Evolutionary conservation across 768 basidiomycete genomes (phyloP).

Genomic region (Antrodiella citrinella): DNA sequence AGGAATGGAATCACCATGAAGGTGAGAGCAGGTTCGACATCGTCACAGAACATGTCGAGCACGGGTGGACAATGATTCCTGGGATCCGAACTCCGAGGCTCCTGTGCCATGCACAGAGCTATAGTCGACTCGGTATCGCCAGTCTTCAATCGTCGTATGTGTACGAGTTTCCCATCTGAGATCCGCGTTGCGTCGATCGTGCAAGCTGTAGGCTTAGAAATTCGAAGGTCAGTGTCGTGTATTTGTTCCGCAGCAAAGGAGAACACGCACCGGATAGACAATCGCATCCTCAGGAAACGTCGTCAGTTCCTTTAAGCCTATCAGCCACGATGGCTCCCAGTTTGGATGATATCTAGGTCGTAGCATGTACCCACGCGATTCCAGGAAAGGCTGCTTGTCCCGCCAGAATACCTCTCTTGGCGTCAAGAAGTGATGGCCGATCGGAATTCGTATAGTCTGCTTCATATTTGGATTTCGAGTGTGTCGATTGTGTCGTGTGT

Average conservation of each 20-base stretch:
- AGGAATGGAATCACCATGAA: slow-evolving; percentile 29
- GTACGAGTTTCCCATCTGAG: too few relatives aligned
- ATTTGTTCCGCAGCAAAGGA: background rate
- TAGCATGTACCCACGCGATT: slow-evolving; percentile 9
- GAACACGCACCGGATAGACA: background rate
- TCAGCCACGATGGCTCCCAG: slow-evolving; percentile 14
- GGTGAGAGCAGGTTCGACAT: slow-evolving; percentile 2
- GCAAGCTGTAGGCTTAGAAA: too few relatives aligned
- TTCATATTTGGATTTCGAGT: too few relatives aligned
- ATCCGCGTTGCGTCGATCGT: too few relatives aligned
- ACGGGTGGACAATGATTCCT: slow-evolving; percentile 21
- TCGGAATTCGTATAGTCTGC: too few relatives aligned
- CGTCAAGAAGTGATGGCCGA: too few relatives aligned
- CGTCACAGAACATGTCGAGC: slow-evolving; percentile 15
- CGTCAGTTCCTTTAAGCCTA: background rate
- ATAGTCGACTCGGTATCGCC: too few relatives aligned
- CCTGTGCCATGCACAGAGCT: too few relatives aligned
- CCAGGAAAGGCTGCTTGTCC: slow-evolving; percentile 8
- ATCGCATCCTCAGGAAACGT: background rate
- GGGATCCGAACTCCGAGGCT: slow-evolving; percentile 14
- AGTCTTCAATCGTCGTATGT: too few relatives aligned
- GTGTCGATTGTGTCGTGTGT: too few relatives aligned
- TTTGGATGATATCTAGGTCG: slow-evolving; percentile 4
- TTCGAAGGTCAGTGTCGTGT: background rate
- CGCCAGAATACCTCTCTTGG: slow-evolving; percentile 8